Base-by-base conservation (phyloP, 2,329 filamentous ascomycete species). In the Colletotrichum somersetense region DNA sequence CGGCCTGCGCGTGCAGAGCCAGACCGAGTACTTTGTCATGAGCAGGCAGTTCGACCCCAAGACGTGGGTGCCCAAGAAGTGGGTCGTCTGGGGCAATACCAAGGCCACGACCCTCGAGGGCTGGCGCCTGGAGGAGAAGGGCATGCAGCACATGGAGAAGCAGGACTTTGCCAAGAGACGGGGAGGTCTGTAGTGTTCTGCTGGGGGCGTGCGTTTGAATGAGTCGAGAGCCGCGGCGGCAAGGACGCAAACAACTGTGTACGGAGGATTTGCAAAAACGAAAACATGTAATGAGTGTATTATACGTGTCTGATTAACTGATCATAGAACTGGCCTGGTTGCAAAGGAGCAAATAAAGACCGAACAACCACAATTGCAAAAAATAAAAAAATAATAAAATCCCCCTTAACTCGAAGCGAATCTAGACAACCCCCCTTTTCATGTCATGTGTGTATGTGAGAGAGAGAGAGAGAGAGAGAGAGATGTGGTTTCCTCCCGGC, bases 61-160 rank as follows among this genome's bases (percentile, higher is more conserved):
- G 66, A 88, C 87, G 26, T 88, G 83, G 74, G 78, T 83, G 77
- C 79, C 85, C 67, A 81, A 79, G 38, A 83, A 85, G 2, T 94
- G 92, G 92, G 85, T 84, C 78, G 80, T 93, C 62, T 92, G 91
- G 87, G 91, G 92, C 18, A 91, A 89, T 26, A 82, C 89, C 40
- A 79, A 86, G 53, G 85, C 88, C 75, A 89, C 87, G 16, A 87
- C 85, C 1, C 77, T 87, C 2, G 81, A 88, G 73, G 74, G 70
- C 6, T 85, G 81, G 73, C 46, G 75, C 38, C 42, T 76, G 33
- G 76, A 81, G 10, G 82, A 85, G 74, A 79, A 80, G 76, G 77
- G 79, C 23, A 76, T 80, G 64, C 75, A 81, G 40, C 76, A 79
- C 23, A 77, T 76, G 73, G 80, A 83, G 69, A 18, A 12, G 44